These are phyloP conservation scores for Tulasnella calospora DNA, from an alignment of 768 basidiomycete genomes.

Conservation along the genomic window DNA sequence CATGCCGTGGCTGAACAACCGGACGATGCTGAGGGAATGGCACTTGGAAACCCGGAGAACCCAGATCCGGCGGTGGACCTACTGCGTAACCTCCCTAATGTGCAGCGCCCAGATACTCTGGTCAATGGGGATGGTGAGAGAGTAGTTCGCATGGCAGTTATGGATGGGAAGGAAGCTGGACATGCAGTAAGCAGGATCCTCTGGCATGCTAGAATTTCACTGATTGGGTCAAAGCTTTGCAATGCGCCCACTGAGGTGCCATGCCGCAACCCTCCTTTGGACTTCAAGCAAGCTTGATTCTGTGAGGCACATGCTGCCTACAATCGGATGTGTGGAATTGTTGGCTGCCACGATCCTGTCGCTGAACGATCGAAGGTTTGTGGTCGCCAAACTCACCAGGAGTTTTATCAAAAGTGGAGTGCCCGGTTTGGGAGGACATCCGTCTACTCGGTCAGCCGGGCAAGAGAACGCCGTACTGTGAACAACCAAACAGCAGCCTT, in stretches of 20 bases:
- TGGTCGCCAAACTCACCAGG: slow-evolving; percentile 27
- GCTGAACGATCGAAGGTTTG: slow-evolving; percentile 29
- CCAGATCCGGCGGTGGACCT: not conserved
- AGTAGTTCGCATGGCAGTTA: slow-evolving; percentile 35
- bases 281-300: slow-evolving; percentile 37
- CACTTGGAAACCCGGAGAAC: not conserved
- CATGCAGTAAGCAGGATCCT: slow-evolving; percentile 30
- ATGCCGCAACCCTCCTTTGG: slow-evolving; percentile 32
- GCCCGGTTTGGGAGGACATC: slow-evolving; percentile 31
- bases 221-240: not conserved
- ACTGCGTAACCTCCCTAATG: not conserved
- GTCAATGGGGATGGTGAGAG: slow-evolving; percentile 28
- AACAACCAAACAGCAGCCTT: not conserved
- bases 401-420: slow-evolving; percentile 29
- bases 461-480: slow-evolving; percentile 31
- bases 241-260: slow-evolving; percentile 28
- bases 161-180: slow-evolving; percentile 37
- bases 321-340: slow-evolving; percentile 32
- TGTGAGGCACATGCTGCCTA: slow-evolving; percentile 31
- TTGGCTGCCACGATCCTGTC: slow-evolving; percentile 30
- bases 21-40: not conserved
- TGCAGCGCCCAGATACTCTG: not conserved
- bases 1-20: not conserved
- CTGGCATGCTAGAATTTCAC: not conserved
- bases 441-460: slow-evolving; percentile 34